Conservation (phyloP, 179 eudicot species). For the Silene vulgaris region DNA sequence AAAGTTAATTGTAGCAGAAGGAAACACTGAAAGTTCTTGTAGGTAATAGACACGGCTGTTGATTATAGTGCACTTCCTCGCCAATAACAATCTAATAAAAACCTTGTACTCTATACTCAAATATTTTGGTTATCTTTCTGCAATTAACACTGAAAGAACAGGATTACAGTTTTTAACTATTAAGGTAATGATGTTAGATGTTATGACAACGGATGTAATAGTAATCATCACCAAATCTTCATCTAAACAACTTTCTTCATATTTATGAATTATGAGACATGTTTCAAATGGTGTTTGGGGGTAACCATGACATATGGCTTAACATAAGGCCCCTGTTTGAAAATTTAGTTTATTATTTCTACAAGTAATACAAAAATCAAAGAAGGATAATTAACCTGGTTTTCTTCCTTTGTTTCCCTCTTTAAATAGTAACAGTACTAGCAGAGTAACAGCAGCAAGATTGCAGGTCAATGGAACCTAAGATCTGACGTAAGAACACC, state of each 20-base stretch:
- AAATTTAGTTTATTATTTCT: not conserved
- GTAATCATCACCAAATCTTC: not conserved
- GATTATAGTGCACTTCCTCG: constrained; percentile 8
- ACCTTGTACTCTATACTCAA: constrained; percentile 21
- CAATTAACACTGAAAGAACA: constrained; percentile 18
- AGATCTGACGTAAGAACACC: not conserved
- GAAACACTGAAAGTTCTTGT: constrained; percentile 12
- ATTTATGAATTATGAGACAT: not conserved
- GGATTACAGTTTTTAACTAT: constrained; percentile 14
- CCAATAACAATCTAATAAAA: constrained; percentile 20
- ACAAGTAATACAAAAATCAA: not conserved
- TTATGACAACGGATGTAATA: not conserved
- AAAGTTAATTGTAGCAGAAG: constrained; percentile 13
- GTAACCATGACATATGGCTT: constrained; percentile 6
- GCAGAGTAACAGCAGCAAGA: not conserved
- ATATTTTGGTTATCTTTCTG: constrained; percentile 15
- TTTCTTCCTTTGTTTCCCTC: not conserved
- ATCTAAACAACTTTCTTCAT: not conserved
- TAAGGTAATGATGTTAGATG: not conserved
- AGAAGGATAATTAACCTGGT: constrained; percentile 3
- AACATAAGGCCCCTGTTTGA: not conserved
- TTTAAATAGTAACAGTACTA: not conserved
- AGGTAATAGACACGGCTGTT: not conserved
- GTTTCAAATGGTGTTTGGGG: not conserved
- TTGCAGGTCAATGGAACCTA: constrained; percentile 1